Conservation (phyloP, 805 yeast genomes). For the Pichia occidentalis region DNA sequence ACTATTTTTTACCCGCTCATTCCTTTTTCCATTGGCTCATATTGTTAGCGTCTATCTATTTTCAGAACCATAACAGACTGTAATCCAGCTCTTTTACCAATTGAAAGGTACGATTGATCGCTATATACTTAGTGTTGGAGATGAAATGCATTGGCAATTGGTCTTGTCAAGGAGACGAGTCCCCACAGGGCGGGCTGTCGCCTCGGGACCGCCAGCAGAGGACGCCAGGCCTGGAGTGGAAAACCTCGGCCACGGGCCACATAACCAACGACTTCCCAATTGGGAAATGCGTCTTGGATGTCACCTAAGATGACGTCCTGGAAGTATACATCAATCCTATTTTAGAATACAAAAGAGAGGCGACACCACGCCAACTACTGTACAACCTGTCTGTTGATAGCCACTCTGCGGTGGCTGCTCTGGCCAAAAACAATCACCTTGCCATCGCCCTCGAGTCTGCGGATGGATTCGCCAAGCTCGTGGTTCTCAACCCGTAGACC, state of each 20-base stretch:
- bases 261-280: not conserved
- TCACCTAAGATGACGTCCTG: not conserved
- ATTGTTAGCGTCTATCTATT: too few species aligned
- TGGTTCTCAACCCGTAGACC: constrained; percentile 57
- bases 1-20: too few species aligned
- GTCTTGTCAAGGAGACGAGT: too few species aligned
- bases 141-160: too few species aligned
- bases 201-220: too few species aligned
- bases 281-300: not conserved
- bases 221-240: too few species aligned
- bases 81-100: too few species aligned
- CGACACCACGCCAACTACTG: not conserved
- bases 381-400: constrained; percentile 20
- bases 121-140: too few species aligned
- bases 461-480: constrained; percentile 63
- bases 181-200: too few species aligned
- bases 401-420: constrained; percentile 57
- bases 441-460: constrained; percentile 66
- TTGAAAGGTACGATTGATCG: too few species aligned
- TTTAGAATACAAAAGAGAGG: not conserved
- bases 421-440: constrained; percentile 65
- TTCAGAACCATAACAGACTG: too few species aligned
- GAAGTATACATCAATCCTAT: not conserved
- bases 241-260: not conserved
- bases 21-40: too few species aligned